Evolutionary conservation across 352 stramenopile species (phyloP).

Genomic region (Globisporangium heterothallicum): DNA sequence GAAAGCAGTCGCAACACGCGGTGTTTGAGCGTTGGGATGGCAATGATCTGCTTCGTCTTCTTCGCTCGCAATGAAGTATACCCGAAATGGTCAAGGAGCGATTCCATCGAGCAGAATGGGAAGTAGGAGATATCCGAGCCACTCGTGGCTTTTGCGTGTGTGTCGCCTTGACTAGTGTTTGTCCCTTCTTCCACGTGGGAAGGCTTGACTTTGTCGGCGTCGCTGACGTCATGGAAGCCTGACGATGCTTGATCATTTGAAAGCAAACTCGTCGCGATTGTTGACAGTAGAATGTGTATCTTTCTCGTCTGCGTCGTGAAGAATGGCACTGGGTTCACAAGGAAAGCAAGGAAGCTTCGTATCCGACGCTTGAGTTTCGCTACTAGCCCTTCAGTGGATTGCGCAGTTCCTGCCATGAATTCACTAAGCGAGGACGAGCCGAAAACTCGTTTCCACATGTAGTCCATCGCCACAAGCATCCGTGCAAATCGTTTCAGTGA

Average conservation of each 20-base stretch:
- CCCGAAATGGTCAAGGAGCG: slow-evolving; percentile 28
- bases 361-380: slow-evolving; percentile 13
- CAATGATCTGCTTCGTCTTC: slow-evolving; percentile 26
- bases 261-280: slow-evolving; percentile 1
- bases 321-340: slow-evolving; percentile 15
- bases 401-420: slow-evolving; percentile 23
- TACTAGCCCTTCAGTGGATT: slow-evolving; percentile 16
- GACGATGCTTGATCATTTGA: background rate
- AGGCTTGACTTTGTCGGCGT: background rate
- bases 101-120: slow-evolving; percentile 27
- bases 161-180: background rate
- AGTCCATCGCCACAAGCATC: slow-evolving; percentile 31
- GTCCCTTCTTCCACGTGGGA: background rate
- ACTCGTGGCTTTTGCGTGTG: background rate
- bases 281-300: slow-evolving; percentile 1
- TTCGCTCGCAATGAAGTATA: slow-evolving; percentile 20
- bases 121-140: slow-evolving; percentile 12
- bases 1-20: slow-evolving; percentile 11
- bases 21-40: slow-evolving; percentile 10
- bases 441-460: slow-evolving; percentile 36
- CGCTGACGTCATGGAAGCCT: background rate
- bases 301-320: slow-evolving; percentile 14
- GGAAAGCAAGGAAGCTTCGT: slow-evolving; percentile 1
- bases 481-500: slow-evolving; percentile 21
- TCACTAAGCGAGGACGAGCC: slow-evolving; percentile 15